A percentile compares a stretch with the other conserved stretches of the same genome.
phyloP scores from a whole-genome alignment of 2,329 filamentous ascomycete genomes.

The Penicillium sp. region DNA sequence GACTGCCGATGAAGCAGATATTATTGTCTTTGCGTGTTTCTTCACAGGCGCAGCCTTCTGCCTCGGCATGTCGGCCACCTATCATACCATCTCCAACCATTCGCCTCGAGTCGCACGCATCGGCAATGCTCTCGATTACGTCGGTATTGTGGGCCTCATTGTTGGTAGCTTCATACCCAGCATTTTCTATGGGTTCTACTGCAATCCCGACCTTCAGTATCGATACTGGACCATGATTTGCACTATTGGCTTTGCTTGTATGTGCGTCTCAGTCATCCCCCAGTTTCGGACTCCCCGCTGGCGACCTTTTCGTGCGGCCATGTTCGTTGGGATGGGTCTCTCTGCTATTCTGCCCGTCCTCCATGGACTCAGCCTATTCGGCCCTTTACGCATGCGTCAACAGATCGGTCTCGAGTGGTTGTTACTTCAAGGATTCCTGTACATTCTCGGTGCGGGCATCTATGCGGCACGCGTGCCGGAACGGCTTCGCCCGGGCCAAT shows the following conservation, averaged over 20 bases:
- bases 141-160: constrained; percentile 87
- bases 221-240: constrained; percentile 76
- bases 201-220: constrained; percentile 57
- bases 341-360: constrained; percentile 78
- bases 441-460: constrained; percentile 76
- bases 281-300: constrained; percentile 76
- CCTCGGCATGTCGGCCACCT: constrained; percentile 76
- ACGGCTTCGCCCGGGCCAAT: constrained; percentile 66
- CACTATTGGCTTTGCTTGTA: constrained; percentile 68
- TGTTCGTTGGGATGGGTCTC: constrained; percentile 84
- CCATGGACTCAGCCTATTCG: constrained; percentile 66
- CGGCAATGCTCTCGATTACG: constrained; percentile 91
- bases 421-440: constrained; percentile 70
- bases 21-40: constrained; percentile 71
- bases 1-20: constrained; percentile 56
- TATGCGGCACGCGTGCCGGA: constrained; percentile 87
- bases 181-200: constrained; percentile 80
- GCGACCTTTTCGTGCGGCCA: constrained; percentile 75
- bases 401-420: constrained; percentile 79
- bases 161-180: constrained; percentile 86
- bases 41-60: constrained; percentile 68
- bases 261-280: constrained; percentile 70
- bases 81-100: constrained; percentile 80
- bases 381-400: constrained; percentile 58
- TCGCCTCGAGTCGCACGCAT: constrained; percentile 69